Conservation (phyloP, 2,329 filamentous ascomycete genomes). For the Lasiodiplodia hormozganensis region DNA sequence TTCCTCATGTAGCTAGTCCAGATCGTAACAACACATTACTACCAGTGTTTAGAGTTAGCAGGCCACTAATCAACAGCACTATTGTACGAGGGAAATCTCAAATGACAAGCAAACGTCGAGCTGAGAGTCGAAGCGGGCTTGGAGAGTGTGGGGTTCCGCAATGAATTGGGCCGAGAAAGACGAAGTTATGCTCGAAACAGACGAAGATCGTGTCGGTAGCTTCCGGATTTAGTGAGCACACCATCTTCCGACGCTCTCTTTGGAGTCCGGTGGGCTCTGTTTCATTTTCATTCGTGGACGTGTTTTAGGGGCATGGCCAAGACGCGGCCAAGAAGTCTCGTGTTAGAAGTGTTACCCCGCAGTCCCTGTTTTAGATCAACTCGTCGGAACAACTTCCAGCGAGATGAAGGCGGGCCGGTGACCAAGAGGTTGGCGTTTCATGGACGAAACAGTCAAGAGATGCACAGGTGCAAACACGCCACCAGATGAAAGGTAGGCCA, state of each 20-base stretch:
- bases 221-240: background rate
- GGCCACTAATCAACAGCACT: background rate
- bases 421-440: conserved; percentile 9
- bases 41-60: background rate
- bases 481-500: background rate
- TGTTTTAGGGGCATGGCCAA: conserved; percentile 15
- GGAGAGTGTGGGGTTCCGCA: background rate
- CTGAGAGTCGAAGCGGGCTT: background rate
- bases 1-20: background rate
- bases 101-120: background rate
- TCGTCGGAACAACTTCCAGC: conserved; percentile 12
- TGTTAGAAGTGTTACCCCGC: conserved; percentile 10
- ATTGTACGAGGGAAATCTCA: background rate
- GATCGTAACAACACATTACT: background rate
- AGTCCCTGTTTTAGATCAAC: background rate
- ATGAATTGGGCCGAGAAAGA: background rate
- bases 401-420: conserved; percentile 6
- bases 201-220: background rate
- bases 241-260: background rate
- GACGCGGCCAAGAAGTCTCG: conserved; percentile 11
- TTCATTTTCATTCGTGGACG: conserved; percentile 8
- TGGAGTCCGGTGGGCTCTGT: conserved; percentile 2
- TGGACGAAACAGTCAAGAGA: background rate
- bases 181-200: background rate
- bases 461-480: conserved; percentile 4